Conservation (phyloP, 306 rosid genomes). For the Astragalus membranaceus region DNA sequence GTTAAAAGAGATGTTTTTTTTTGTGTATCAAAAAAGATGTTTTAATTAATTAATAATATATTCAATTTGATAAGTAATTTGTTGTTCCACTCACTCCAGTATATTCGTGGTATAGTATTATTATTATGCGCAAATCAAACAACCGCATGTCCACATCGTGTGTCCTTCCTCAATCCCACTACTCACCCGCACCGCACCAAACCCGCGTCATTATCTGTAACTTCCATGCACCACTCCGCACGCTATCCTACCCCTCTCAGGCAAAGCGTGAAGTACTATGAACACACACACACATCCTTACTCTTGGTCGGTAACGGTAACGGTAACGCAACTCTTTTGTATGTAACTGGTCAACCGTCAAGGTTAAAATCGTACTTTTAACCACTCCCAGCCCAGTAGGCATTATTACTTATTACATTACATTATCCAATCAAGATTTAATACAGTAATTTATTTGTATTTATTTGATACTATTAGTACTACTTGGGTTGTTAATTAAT, state of each 20-base stretch:
- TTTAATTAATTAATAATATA: too few species aligned
- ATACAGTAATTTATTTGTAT: too few species aligned
- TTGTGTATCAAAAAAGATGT: too few species aligned
- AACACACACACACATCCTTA: neutral
- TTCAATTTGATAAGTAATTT: too few species aligned
- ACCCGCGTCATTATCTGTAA: neutral
- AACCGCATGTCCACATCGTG: too few species aligned
- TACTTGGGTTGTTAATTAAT: neutral
- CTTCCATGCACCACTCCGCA: constrained; percentile 4
- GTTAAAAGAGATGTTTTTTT: too few species aligned
- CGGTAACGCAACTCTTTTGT: constrained; percentile 1
- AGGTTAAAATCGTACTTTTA: constrained; percentile 25
- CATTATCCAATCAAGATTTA: neutral
- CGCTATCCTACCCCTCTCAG: neutral
- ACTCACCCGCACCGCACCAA: neutral
- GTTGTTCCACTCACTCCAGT: too few species aligned
- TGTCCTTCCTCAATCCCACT: neutral
- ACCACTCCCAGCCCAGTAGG: neutral
- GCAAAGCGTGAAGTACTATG: neutral
- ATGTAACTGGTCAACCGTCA: constrained; percentile 33
- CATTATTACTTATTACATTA: neutral
- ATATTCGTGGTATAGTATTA: too few species aligned
- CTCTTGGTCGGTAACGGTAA: constrained; percentile 18
- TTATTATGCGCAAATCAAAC: too few species aligned
- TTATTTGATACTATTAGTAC: neutral